Conservation (phyloP, 768 basidiomycete species). For the Boletus tomentosulus region DNA sequence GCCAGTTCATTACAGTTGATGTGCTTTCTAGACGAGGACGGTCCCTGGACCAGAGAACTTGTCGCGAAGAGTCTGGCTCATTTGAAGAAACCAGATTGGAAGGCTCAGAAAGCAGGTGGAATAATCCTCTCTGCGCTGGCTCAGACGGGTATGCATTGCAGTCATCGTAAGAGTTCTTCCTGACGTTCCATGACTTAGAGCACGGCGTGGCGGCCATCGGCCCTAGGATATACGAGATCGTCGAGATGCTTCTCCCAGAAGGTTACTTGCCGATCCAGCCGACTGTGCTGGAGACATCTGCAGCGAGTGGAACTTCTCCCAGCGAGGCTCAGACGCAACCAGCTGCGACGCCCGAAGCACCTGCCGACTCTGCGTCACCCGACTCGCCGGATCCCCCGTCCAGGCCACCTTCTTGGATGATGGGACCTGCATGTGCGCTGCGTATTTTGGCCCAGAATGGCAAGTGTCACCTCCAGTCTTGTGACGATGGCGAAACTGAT, state of each 20-base stretch:
- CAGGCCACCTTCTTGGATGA: conserved; percentile 16
- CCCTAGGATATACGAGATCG: conserved; percentile 6
- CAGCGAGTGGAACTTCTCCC: neutral
- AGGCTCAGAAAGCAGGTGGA: conserved; percentile 21
- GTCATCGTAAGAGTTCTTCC: neutral
- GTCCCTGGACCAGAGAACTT: conserved; percentile 12
- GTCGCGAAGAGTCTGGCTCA: conserved; percentile 8
- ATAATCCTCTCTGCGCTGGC: conserved; percentile 21
- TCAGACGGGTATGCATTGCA: conserved; percentile 11
- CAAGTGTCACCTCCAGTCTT: neutral
- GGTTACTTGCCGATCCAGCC: conserved; percentile 6
- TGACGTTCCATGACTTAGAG: conserved; percentile 5
- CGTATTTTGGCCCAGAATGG: conserved; percentile 16
- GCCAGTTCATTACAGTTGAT: neutral
- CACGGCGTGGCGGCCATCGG: conserved; percentile 12
- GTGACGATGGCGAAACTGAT: neutral
- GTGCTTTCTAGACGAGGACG: conserved; percentile 2
- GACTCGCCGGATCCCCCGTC: neutral
- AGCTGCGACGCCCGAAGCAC: neutral
- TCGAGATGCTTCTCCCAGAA: conserved; percentile 17
- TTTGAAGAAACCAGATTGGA: conserved; percentile 7
- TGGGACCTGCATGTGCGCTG: conserved; percentile 25
- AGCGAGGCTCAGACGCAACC: neutral
- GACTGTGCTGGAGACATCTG: neutral
- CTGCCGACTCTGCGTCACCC: neutral